Base-by-base conservation (phyloP, 257 asterid species). In the Cruciata laevipes region DNA sequence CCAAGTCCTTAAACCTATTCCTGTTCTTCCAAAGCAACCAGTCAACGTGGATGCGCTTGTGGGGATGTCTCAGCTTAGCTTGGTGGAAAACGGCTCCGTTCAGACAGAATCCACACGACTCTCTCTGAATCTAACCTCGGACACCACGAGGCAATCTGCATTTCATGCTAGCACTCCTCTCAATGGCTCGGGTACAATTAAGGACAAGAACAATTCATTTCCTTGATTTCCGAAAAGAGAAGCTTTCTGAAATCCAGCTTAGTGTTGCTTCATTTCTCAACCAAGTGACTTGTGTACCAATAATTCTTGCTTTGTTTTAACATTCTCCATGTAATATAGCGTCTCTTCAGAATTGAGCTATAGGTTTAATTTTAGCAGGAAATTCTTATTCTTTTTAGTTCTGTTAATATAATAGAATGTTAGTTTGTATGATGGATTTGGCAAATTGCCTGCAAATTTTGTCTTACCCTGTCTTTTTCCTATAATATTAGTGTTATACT, bases 51-150 rank as follows among this genome's bases (percentile, higher is more conserved):
- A 82, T 27, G 96, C 79, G 40, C 74, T 86, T 17, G 83, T 79
- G 42, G 84, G 87, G 61, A 73, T 86, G 80, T 83, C 91, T 55
- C 86, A 77, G 75, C 83, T 90, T 69, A 86, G 76, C 77, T 75
- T 90, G 59, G 83, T 79, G 25, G 89, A 75, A 21, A 53, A 67
- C 11, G 70, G 72, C 17, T 21, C 77, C 8, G 60, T 71, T 47
- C 66, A 24, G 13, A 51, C 63, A 13, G 89, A 76, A 63, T 71
- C 80, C n/a, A 75, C 84, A 3, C 70, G 71, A 14, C 81, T 88
- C 65, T 86, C 89, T 9, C 74, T 83, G n/a, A 71, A 76, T 68
- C 32, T 76, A 53, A 74, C 83, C 7, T 77, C 81, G 52, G 83
- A 76, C 31, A 69, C 81, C n/a, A 77, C 80, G 65, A 77, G 68